Base-by-base conservation (phyloP, 2,329 filamentous ascomycete genomes). In the Ceratocystis diversiconidia region DNA sequence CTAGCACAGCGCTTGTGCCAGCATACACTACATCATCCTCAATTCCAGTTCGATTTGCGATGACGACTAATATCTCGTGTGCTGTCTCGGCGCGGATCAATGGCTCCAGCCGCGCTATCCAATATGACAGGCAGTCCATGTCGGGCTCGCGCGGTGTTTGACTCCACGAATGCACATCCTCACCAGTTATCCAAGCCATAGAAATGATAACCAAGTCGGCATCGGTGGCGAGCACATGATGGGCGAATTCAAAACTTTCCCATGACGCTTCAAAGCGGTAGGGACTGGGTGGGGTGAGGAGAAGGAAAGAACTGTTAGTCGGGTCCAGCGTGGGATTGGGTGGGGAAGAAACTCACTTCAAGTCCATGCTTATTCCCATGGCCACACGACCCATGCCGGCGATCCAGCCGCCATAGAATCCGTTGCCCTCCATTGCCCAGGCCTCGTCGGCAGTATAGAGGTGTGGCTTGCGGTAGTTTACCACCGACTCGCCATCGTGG, bases 111-210 rank as follows among this genome's bases (percentile, higher is more conserved):
- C 89, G 80, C 19, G 83, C 80, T 0, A 90, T 77, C 89, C 89
- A 92, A 70, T 92, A 92, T 0, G 82, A 81, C 7, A 92, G 72
- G 0, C 88, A 90, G 28, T 89, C 83, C 75, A 88, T 80, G 69
- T 92, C 88, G 0, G 88, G 87, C 62, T 85, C 81, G 0, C 79
- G 72, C 0, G 82, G 82, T 69, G 69, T 76, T 32, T 70, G 77
- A 67, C 71, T 83, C 71, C 77, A 84, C 6, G 67, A 66, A 19
- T 70, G 77, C 1, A 74, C 78, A 70, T 78, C 80, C 68, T 78
- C 83, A 65, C 73, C 77, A 1, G 87, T 90, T 41, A 89, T 77
- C 89, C 88, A 92, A 0, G 89, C 88, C 89, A 92, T 92, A 3
- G 82, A 84, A 0, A 92, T 70, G 43, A 91, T 82, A 1, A 89